phyloP scores from a whole-genome alignment of 495 filamentous ascomycete genomes.

The Penicillium paxilli region DNA sequence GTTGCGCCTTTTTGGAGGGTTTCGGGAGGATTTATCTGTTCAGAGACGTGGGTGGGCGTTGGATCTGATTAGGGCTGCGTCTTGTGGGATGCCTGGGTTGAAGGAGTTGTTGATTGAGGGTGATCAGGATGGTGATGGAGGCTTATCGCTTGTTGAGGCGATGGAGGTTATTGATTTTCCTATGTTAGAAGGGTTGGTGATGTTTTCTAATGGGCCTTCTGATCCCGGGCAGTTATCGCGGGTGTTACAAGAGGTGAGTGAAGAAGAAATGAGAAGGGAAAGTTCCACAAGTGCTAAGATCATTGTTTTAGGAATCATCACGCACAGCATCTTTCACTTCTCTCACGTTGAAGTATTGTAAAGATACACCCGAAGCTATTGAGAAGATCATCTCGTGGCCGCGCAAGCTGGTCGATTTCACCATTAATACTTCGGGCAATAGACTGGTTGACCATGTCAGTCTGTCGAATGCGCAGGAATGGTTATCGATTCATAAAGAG shows the following conservation, averaged over 20 bases:
- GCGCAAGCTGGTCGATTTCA: conserved; percentile 2
- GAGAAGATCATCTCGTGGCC: conserved; percentile 7
- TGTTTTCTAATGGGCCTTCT: not conserved
- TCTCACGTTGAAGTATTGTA: not conserved
- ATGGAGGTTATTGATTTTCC: not conserved
- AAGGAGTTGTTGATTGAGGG: not conserved
- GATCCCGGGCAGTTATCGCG: too few relatives aligned
- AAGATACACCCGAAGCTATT: conserved; percentile 9
- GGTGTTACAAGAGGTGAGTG: too few relatives aligned
- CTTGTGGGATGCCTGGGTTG: not conserved
- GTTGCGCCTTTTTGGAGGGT: conserved; percentile 4
- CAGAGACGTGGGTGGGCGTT: too few relatives aligned
- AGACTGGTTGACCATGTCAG: not conserved
- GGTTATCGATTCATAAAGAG: conserved; percentile 8
- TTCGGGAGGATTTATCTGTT: too few relatives aligned
- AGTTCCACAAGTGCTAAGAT: too few relatives aligned
- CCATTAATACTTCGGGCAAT: conserved; percentile 10
- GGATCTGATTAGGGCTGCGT: too few relatives aligned
- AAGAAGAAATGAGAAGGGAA: too few relatives aligned
- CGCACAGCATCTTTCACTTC: conserved; percentile 6
- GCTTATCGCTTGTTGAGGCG: conserved; percentile 3
- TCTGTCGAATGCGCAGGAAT: conserved; percentile 1
- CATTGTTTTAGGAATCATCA: too few relatives aligned
- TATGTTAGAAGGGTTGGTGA: not conserved
- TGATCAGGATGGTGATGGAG: not conserved